Conservation (phyloP, 257 asterid genomes). For the Verbascum thapsus region DNA sequence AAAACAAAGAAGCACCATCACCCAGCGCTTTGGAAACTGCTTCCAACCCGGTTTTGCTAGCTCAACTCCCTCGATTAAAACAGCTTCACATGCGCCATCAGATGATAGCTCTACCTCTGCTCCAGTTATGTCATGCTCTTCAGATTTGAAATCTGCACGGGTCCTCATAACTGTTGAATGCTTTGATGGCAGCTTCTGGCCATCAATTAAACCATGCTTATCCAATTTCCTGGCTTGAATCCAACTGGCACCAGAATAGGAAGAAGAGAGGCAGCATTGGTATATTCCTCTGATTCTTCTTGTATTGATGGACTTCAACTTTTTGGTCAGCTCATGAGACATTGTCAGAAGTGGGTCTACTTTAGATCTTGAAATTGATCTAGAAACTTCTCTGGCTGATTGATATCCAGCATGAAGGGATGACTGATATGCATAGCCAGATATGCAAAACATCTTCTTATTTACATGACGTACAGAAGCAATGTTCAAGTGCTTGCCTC, state of each 20-base stretch:
- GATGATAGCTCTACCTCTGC: conserved; percentile 51
- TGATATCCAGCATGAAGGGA: conserved; percentile 38
- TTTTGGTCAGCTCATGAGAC: conserved; percentile 35
- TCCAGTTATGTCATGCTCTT: conserved; percentile 67
- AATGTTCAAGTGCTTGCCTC: conserved; percentile 40
- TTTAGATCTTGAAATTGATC: conserved; percentile 36
- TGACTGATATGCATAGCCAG: conserved; percentile 31
- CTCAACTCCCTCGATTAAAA: conserved; percentile 44
- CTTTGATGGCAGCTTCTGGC: conserved; percentile 45
- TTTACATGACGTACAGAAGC: conserved; percentile 33
- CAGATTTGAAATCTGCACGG: conserved; percentile 76
- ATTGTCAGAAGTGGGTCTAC: conserved; percentile 32
- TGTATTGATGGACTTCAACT: conserved; percentile 34
- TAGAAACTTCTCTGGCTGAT: conserved; percentile 32
- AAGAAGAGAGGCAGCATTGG: conserved; percentile 43
- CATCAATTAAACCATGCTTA: conserved; percentile 44
- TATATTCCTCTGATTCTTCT: conserved; percentile 44
- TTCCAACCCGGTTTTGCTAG: conserved; percentile 68
- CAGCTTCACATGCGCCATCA: conserved; percentile 61
- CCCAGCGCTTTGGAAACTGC: conserved; percentile 87
- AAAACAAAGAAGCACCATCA: conserved; percentile 94
- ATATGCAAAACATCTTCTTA: conserved; percentile 36
- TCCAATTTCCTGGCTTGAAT: conserved; percentile 47
- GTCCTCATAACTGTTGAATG: conserved; percentile 50
- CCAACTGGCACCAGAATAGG: conserved; percentile 39